These are phyloP conservation scores for Blumeria hordei DNA, from an alignment of 2,329 filamentous ascomycete species.

Conservation along the genomic window DNA sequence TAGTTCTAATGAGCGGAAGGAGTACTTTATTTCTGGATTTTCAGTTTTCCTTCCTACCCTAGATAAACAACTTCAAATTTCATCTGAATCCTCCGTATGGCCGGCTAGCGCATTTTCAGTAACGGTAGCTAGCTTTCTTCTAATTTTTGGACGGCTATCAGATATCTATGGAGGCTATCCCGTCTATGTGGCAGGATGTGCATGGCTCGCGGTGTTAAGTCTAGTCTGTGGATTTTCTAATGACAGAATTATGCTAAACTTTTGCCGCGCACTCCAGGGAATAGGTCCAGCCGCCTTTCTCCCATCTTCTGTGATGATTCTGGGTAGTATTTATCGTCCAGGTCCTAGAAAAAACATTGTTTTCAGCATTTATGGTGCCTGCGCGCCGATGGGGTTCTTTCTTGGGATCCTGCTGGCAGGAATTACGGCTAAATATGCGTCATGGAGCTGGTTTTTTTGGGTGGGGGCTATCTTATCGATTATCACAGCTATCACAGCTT, in stretches of 20 bases:
- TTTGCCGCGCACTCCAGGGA: conserved; percentile 51
- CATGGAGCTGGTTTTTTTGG: conserved; percentile 46
- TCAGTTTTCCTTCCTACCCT: conserved; percentile 46
- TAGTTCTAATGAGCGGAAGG: conserved; percentile 16
- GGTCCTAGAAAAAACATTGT: conserved; percentile 45
- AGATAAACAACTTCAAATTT: conserved; percentile 35
- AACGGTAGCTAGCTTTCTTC: conserved; percentile 29
- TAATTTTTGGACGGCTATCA: conserved; percentile 35
- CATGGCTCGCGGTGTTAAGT: conserved; percentile 45
- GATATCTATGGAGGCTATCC: conserved; percentile 38
- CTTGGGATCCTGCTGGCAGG: conserved; percentile 40
- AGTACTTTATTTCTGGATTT: conserved; percentile 52
- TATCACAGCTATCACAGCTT: conserved; percentile 22
- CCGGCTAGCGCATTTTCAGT: conserved; percentile 36
- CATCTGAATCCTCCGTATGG: conserved; percentile 35
- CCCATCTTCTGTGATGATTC: conserved; percentile 40
- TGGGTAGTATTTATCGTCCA: conserved; percentile 39
- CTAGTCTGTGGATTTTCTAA: conserved; percentile 45
- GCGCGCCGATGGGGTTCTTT: conserved; percentile 30
- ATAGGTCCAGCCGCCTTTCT: conserved; percentile 49
- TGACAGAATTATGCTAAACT: conserved; percentile 44
- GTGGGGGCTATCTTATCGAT: conserved; percentile 30
- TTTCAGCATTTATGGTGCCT: conserved; percentile 30
- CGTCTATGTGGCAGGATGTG: conserved; percentile 32
- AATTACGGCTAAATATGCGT: conserved; percentile 29